A percentile compares a stretch with the other conserved stretches of the same genome.
Evolutionary conservation across 2,329 filamentous ascomycete genomes (phyloP).

Genomic region (Aspergillus melleus): DNA sequence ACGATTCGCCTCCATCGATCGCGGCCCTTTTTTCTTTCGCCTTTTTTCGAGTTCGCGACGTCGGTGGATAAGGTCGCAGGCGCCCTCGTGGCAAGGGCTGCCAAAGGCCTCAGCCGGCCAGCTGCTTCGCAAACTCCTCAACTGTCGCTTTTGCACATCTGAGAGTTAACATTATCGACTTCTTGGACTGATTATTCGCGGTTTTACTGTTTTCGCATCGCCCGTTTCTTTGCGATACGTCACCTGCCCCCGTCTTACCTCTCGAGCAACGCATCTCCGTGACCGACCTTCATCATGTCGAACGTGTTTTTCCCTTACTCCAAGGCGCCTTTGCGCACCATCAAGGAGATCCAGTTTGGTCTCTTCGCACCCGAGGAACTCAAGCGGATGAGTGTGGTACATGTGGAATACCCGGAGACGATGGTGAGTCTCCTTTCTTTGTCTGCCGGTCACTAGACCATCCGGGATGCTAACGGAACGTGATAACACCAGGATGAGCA

Average conservation of each 20-base stretch:
- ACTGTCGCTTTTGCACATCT: constrained; percentile 27
- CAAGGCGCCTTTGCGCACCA: constrained; percentile 92
- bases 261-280: constrained; percentile 16
- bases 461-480: constrained; percentile 7
- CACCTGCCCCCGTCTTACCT: constrained; percentile 13
- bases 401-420: constrained; percentile 97
- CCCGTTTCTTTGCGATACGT: constrained; percentile 6
- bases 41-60: constrained; percentile 35
- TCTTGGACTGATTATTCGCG: constrained; percentile 9
- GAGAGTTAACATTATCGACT: constrained; percentile 6
- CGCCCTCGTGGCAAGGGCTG: constrained; percentile 51
- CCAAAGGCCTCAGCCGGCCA: constrained; percentile 47
- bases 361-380: constrained; percentile 97
- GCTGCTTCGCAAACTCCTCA: constrained; percentile 35
- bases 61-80: constrained; percentile 42
- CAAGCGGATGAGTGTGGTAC: constrained; percentile 96
- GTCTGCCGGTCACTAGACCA: constrained; percentile 4
- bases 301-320: constrained; percentile 89
- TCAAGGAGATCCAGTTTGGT: constrained; percentile 99
- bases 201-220: constrained; percentile 4
- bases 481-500: constrained; percentile 68
- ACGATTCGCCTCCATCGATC: constrained; percentile 27
- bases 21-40: constrained; percentile 26
- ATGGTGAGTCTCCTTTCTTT: constrained; percentile 60
- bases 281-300: constrained; percentile 67